Percentiles rank a stretch among this genome's conserved stretches.
phyloP scores from a whole-genome alignment of 2,329 filamentous ascomycete species.

The Emydomyces testavorans region DNA sequence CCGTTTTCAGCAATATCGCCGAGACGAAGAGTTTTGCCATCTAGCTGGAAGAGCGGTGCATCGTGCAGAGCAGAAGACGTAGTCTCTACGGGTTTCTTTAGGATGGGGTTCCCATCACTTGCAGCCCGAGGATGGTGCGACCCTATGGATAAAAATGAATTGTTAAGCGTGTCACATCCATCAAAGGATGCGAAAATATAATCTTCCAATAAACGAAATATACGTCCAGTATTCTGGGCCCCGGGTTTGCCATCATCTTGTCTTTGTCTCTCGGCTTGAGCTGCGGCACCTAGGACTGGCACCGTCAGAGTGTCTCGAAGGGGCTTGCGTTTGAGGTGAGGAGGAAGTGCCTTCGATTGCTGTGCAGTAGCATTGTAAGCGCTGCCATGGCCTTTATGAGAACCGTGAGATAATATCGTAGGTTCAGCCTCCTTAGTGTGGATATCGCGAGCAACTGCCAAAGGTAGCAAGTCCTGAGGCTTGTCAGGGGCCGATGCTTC shows the following conservation, averaged over 20 bases:
- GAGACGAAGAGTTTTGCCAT: slow-evolving; percentile 61
- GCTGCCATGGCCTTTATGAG: not conserved
- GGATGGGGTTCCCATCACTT: slow-evolving; percentile 36
- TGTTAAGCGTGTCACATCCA: slow-evolving; percentile 61
- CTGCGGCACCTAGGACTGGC: not conserved
- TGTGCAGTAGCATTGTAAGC: not conserved
- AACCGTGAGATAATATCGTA: not conserved
- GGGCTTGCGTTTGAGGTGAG: slow-evolving; percentile 2
- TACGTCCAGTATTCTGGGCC: slow-evolving; percentile 22
- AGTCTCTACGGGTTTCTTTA: slow-evolving; percentile 4
- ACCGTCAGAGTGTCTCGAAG: not conserved
- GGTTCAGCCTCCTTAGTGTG: not conserved
- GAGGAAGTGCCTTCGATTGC: not conserved
- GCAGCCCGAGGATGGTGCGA: slow-evolving; percentile 30
- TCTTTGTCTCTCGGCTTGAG: not conserved
- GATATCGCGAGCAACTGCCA: not conserved
- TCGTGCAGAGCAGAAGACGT: not conserved
- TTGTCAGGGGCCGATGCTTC: not conserved
- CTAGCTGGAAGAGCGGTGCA: slow-evolving; percentile 49
- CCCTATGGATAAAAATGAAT: slow-evolving; percentile 54
- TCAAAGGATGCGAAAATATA: slow-evolving; percentile 61
- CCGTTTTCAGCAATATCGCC: slow-evolving; percentile 72
- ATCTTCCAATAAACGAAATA: slow-evolving; percentile 68
- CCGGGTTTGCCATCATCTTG: not conserved
- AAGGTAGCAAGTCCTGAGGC: not conserved